phyloP scores from a whole-genome alignment of 768 basidiomycete genomes.

The Rhizopogon rudus region DNA sequence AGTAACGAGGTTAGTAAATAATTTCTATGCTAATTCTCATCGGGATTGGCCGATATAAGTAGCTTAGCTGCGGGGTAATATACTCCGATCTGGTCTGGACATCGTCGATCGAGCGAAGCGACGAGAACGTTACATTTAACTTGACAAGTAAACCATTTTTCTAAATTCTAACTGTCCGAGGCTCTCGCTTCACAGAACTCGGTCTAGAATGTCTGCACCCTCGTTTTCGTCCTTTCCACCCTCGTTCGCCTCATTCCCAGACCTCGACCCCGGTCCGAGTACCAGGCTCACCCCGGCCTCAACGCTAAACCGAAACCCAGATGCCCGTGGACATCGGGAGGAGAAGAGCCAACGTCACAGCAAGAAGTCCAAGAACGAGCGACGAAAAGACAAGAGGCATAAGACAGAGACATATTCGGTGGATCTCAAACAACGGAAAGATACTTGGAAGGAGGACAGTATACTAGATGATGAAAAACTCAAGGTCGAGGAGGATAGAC shows the following conservation, averaged over 20 bases:
- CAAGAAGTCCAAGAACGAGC: slow-evolving; percentile 13
- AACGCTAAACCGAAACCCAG: slow-evolving; percentile 12
- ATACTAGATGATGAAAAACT: slow-evolving; percentile 25
- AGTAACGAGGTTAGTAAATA: slow-evolving; percentile 1
- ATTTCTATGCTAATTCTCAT: neutral
- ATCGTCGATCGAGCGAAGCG: neutral
- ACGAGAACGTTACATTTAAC: neutral
- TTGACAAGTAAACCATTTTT: neutral
- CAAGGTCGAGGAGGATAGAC: slow-evolving; percentile 32
- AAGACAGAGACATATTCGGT: slow-evolving; percentile 27
- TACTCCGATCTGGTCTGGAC: neutral
- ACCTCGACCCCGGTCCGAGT: slow-evolving; percentile 44
- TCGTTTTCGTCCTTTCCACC: slow-evolving; percentile 62
- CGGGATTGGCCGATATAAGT: neutral
- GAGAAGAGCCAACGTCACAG: slow-evolving; percentile 16
- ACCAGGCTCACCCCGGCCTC: slow-evolving; percentile 13
- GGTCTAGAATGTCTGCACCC: slow-evolving; percentile 39
- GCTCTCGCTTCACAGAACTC: neutral
- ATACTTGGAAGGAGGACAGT: slow-evolving; percentile 7
- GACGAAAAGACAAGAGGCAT: slow-evolving; percentile 24
- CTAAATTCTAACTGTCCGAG: neutral
- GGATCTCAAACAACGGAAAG: slow-evolving; percentile 18
- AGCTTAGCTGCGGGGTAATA: neutral
- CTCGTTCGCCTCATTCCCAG: slow-evolving; percentile 68
- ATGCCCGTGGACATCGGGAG: slow-evolving; percentile 7